Conservation (phyloP, 768 basidiomycete genomes). For the Collybia nuda region DNA sequence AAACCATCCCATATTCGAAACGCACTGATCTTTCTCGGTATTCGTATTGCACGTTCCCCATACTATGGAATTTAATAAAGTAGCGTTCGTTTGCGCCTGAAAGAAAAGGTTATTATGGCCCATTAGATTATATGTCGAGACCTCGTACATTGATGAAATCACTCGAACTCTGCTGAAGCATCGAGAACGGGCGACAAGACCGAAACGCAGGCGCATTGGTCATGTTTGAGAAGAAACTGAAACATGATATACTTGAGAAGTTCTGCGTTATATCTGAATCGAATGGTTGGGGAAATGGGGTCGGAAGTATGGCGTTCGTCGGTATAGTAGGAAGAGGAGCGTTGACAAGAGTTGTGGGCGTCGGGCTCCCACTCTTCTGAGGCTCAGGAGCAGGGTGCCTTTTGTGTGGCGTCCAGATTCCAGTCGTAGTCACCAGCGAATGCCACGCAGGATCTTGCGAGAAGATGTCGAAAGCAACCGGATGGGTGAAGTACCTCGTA, state of each 20-base stretch:
- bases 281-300: conserved; percentile 77
- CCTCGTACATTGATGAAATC: conserved; percentile 54
- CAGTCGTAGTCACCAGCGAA: conserved; percentile 22
- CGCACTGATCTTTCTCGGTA: conserved; percentile 47
- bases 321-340: conserved; percentile 43
- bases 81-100: conserved; percentile 64
- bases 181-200: conserved; percentile 75
- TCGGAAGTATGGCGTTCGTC: conserved; percentile 48
- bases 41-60: conserved; percentile 82
- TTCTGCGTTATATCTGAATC: conserved; percentile 63
- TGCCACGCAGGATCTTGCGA: conserved; percentile 26
- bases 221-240: conserved; percentile 77
- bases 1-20: conserved; percentile 69
- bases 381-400: conserved; percentile 32
- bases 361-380: conserved; percentile 8
- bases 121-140: too few species aligned
- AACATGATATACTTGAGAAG: conserved; percentile 65
- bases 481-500: conserved; percentile 51
- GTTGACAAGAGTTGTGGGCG: conserved; percentile 20
- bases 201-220: conserved; percentile 58
- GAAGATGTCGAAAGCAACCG: conserved; percentile 42
- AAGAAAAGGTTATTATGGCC: background rate
- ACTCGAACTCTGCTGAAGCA: conserved; percentile 56
- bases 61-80: conserved; percentile 62
- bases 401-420: conserved; percentile 41